phyloP scores from a whole-genome alignment of 2,329 filamentous ascomycete genomes.

The Cucurbitaria berberidis region DNA sequence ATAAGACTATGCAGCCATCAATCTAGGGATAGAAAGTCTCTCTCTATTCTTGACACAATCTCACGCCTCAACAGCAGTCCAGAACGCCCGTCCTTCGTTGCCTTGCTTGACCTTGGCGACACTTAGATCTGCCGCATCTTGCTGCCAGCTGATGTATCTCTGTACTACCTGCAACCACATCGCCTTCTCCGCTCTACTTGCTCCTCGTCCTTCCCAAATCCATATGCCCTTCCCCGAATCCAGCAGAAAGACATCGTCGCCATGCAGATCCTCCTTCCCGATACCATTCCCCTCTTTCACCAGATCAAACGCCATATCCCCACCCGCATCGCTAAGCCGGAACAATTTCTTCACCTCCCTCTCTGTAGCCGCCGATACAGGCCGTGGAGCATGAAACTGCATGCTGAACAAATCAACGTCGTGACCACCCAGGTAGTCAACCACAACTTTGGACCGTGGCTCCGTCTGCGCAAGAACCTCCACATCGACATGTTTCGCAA shows the following conservation, averaged over 20 bases:
- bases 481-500: conserved; percentile 68
- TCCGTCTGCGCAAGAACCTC: conserved; percentile 70
- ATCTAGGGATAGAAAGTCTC: too few relatives aligned
- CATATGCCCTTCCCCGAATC: conserved; percentile 65
- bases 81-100: conserved; percentile 61
- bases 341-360: conserved; percentile 58
- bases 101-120: conserved; percentile 65
- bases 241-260: conserved; percentile 67
- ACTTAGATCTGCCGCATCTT: conserved; percentile 52
- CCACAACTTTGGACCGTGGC: conserved; percentile 59
- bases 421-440: conserved; percentile 53
- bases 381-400: conserved; percentile 53
- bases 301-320: conserved; percentile 62
- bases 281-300: conserved; percentile 62
- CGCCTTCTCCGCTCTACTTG: conserved; percentile 65
- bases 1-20: too few relatives aligned
- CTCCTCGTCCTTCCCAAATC: conserved; percentile 69
- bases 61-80: conserved; percentile 51
- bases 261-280: conserved; percentile 59
- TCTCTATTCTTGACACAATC: background rate
- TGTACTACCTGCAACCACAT: conserved; percentile 67
- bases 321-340: conserved; percentile 67
- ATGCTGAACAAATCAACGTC: conserved; percentile 52
- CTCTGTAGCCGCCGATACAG: conserved; percentile 37
- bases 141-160: conserved; percentile 58